Percentiles rank a stretch among this genome's conserved stretches.
phyloP scores from a whole-genome alignment of 1,284 basidiomycete genomes.

The Ganoderma lingzhi region DNA sequence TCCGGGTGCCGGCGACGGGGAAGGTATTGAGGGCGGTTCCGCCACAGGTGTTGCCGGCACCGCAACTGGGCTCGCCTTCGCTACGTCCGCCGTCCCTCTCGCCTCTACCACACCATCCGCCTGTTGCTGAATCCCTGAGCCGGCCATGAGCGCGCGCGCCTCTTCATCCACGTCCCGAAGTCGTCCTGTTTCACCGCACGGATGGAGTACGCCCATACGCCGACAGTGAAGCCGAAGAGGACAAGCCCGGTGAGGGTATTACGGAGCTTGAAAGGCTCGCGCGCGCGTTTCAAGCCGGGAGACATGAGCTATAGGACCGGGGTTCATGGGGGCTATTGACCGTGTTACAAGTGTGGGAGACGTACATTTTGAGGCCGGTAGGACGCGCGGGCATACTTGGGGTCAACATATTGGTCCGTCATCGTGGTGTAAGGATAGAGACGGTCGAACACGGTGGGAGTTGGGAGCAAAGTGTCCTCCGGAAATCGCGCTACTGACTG shows the following conservation, averaged over 20 bases:
- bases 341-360: background rate
- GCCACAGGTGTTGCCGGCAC: background rate
- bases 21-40: constrained; percentile 13
- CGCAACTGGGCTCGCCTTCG: constrained; percentile 4
- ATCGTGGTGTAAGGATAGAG: constrained; percentile 28
- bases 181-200: constrained; percentile 93
- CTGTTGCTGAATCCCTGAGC: constrained; percentile 44
- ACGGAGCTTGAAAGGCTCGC: constrained; percentile 81
- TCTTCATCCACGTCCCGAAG: constrained; percentile 88
- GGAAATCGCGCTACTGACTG: background rate
- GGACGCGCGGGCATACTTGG: constrained; percentile 45
- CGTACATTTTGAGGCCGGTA: constrained; percentile 52
- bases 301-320: constrained; percentile 75
- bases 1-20: constrained; percentile 24
- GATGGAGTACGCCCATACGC: constrained; percentile 94
- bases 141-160: constrained; percentile 59
- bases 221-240: constrained; percentile 81
- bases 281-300: constrained; percentile 85
- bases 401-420: constrained; percentile 46
- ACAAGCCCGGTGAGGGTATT: constrained; percentile 84
- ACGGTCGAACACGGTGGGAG: constrained; percentile 1
- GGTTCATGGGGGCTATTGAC: background rate
- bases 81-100: constrained; percentile 21
- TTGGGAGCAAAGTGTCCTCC: constrained; percentile 1
- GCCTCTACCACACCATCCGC: constrained; percentile 35